Base-by-base conservation (phyloP, 176 grass and related monocot species). In the Neostapfia colusana region DNA sequence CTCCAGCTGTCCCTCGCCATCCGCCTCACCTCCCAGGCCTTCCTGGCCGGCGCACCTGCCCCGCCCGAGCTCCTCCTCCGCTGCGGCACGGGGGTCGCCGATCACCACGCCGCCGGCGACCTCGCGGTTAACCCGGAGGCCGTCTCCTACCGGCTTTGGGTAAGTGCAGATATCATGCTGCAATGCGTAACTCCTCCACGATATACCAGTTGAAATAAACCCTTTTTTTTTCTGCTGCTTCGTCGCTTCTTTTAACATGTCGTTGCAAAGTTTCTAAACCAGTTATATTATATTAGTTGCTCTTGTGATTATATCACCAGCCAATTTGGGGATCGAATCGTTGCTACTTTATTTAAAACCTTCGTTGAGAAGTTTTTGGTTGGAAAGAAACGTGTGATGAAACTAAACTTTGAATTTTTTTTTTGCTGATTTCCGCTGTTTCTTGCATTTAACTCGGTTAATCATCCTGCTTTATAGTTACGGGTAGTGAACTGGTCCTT, bases 91-190 rank as follows among this genome's bases (percentile, higher is more conserved):
- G 80, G 64, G 13, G 81, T 35, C 8, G 76, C 5, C 3, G 51
- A 79, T 1, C 60, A 31, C 37, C 76, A 10, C 73, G 72, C 72
- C 44, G 62, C 76, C 67, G 82, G 67, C 31, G 24, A 59, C 70
- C 7, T 28, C 74, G 36, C 61, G 6, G 71, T 67, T 28, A 78
- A 97, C 87, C 74, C 90, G n/a, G 88, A 84, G 28, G 81, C 86
- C 25, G 79, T 93, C 31, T 93, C 94, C 48, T 93, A 97, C 83
- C 78, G 88, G 11, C 94, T 97, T 26, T 97, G 94, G 94, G 94
- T 97, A 73, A 12, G 73, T 69, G 8, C 8, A 13, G 16, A 59
- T 59, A 26, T 14, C 51, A 63, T 66, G 80, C 23, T 53, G 81
- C 73, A 62, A 51, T 63, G n/a, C 20, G 10, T 26, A 4, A 20